Conservation (phyloP, 108 stramenopile genomes). For the Ochromonas danica region DNA sequence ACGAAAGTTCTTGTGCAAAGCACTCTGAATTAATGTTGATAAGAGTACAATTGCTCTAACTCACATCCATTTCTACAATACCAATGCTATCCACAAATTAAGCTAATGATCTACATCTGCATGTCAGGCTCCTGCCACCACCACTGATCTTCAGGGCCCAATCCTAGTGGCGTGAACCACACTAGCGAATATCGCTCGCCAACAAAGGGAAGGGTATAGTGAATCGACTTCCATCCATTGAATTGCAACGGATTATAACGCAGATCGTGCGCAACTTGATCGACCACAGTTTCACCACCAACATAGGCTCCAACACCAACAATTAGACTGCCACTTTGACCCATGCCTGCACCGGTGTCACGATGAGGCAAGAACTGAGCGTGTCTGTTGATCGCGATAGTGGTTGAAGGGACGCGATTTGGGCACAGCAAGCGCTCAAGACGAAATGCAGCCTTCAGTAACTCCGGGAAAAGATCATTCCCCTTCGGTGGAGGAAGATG, state of each 20-base stretch:
- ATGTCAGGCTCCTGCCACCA: slow-evolving; percentile 32
- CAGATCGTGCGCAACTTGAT: slow-evolving; percentile 66
- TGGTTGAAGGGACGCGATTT: slow-evolving; percentile 67
- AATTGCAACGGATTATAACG: slow-evolving; percentile 78
- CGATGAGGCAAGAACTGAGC: slow-evolving; percentile 87
- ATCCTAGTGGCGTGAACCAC: slow-evolving; percentile 76
- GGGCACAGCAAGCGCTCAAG: slow-evolving; percentile 67
- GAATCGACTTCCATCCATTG: slow-evolving; percentile 82
- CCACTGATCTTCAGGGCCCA: slow-evolving; percentile 5
- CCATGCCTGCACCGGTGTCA: slow-evolving; percentile 76
- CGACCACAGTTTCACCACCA: slow-evolving; percentile 76
- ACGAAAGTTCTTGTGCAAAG: no score
- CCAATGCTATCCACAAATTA: no score
- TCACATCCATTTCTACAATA: no score
- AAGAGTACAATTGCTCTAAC: no score
- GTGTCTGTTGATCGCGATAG: slow-evolving; percentile 82
- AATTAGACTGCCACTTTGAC: slow-evolving; percentile 75
- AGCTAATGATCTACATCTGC: no score
- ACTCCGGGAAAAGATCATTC: slow-evolving; percentile 80
- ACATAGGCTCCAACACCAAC: slow-evolving; percentile 81
- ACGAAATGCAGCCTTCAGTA: slow-evolving; percentile 77
- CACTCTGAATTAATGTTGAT: no score
- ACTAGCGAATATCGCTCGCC: slow-evolving; percentile 85
- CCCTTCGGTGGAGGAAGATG: slow-evolving; percentile 49
- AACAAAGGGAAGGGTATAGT: slow-evolving; percentile 75